Evolutionary conservation across 2,329 filamentous ascomycete genomes (phyloP), one percentile per base, ranked within the genome.

Genomic region (Aspergillus chevalieri): DNA sequence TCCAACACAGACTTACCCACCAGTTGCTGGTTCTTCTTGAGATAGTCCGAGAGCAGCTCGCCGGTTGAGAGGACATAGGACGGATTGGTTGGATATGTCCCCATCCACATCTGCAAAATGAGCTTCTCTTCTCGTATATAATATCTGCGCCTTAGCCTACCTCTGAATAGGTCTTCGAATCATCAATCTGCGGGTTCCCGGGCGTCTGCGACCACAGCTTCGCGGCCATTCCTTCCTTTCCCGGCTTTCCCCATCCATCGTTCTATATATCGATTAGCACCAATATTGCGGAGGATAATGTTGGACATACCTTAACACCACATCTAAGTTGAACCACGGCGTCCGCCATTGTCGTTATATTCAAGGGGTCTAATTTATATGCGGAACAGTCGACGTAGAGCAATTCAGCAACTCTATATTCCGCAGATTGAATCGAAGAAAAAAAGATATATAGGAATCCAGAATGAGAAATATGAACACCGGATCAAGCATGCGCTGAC

Each of bases 161-260:
- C 63, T 85, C 82, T 1, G 81, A 78, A 61, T 90, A 90, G 6
- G 74, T 68, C 57, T 82, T 76, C 50, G 77, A 73, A 48, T 87
- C 79, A 19, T 89, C 76, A 44, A 89, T 78, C 52, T 86, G 86
- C 33, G 75, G 74, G 5, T 75, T 78, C 10, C 81, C 80, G 0
- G 83, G 82, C 0, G 84, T 86, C 56, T 84, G 79, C 9, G 78
- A 75, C 59, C 83, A 87, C 8, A 88, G 70, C 39, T 74, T 76
- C 1, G 84, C 86, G 10, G 84, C 82, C 10, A 88, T 66, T 0
- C 85, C 89, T 2, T 84, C 65, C 12, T 74, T 76, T 24, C 86
- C 86, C 57, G 79, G 76, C 63, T 83, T 86, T 2, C 86, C 87
- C 85, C 86, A 90, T 9, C 79, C 76, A 56, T 88, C 88, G 57